phyloP scores from a whole-genome alignment of 2,329 filamentous ascomycete species.

The Verticillium longisporum region DNA sequence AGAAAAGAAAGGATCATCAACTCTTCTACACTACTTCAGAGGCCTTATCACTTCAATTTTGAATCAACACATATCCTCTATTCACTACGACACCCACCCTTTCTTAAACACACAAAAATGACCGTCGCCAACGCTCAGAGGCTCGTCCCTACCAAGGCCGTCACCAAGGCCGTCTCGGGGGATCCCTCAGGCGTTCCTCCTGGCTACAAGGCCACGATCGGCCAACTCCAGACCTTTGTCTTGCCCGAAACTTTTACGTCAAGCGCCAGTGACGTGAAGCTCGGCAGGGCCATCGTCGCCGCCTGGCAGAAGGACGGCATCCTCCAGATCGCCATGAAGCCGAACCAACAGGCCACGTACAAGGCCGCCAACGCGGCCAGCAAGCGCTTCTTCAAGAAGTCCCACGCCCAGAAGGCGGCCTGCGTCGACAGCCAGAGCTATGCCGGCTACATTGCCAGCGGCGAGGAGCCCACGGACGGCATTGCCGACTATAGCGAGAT shows the following conservation, averaged over 20 bases:
- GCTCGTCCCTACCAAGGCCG: too few relatives aligned
- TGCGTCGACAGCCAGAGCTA: slow-evolving; percentile 39
- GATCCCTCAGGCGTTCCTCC: slow-evolving; percentile 7
- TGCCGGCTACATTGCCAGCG: slow-evolving; percentile 40
- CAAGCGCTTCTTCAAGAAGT: slow-evolving; percentile 29
- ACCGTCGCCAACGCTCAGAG: too few relatives aligned
- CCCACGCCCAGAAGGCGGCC: slow-evolving; percentile 27
- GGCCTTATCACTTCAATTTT: too few relatives aligned
- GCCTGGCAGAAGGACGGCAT: slow-evolving; percentile 39
- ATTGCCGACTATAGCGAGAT: slow-evolving; percentile 46
- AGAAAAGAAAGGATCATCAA: too few relatives aligned
- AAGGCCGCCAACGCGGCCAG: slow-evolving; percentile 27
- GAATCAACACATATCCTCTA: too few relatives aligned
- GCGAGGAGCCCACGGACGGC: slow-evolving; percentile 40
- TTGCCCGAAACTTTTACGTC: slow-evolving; percentile 29
- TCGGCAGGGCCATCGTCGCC: slow-evolving; percentile 42
- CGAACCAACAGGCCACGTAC: slow-evolving; percentile 25
- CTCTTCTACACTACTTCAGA: too few relatives aligned
- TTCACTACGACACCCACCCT: too few relatives aligned
- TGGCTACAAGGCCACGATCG: slow-evolving; percentile 8
- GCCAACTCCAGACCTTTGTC: slow-evolving; percentile 31
- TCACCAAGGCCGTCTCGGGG: too few relatives aligned
- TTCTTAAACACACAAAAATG: too few relatives aligned
- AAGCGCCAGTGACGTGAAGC: slow-evolving; percentile 62
- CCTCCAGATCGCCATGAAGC: slow-evolving; percentile 34